Evolutionary conservation across 306 rosid genomes (phyloP).

Genomic region (Pterocarpus santalinus): DNA sequence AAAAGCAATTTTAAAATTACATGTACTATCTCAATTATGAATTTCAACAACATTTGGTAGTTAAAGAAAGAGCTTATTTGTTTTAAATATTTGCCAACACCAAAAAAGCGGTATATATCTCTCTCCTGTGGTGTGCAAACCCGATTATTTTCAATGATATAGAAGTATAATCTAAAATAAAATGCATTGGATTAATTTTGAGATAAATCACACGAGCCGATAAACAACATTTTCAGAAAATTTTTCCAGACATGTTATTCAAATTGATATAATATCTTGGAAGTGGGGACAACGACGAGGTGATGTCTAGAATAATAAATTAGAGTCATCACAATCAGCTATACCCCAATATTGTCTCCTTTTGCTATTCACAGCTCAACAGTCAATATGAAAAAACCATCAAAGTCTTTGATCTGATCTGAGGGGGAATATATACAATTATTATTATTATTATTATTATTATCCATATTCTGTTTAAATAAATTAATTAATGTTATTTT

Average conservation of each 20-base stretch:
- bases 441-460: too few relatives aligned
- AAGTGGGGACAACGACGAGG: neutral
- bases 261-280: neutral
- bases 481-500: too few relatives aligned
- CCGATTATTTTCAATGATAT: neutral
- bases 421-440: neutral
- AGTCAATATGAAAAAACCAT: too few relatives aligned
- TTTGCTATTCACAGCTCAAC: neutral
- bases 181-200: neutral
- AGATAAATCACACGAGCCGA: too few relatives aligned
- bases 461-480: too few relatives aligned
- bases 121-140: neutral
- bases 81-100: too few relatives aligned
- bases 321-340: constrained; percentile 14
- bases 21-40: too few relatives aligned
- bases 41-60: too few relatives aligned
- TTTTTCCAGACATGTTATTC: neutral
- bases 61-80: too few relatives aligned
- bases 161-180: neutral
- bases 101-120: too few relatives aligned
- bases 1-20: too few relatives aligned
- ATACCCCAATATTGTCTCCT: constrained; percentile 23
- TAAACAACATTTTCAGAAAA: neutral
- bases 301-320: constrained; percentile 9
- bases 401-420: neutral